A percentile compares a stretch with the other conserved stretches of the same genome.
phyloP scores from a whole-genome alignment of 345 rosid species.

The rapeseed (Brassica napus) region DNA sequence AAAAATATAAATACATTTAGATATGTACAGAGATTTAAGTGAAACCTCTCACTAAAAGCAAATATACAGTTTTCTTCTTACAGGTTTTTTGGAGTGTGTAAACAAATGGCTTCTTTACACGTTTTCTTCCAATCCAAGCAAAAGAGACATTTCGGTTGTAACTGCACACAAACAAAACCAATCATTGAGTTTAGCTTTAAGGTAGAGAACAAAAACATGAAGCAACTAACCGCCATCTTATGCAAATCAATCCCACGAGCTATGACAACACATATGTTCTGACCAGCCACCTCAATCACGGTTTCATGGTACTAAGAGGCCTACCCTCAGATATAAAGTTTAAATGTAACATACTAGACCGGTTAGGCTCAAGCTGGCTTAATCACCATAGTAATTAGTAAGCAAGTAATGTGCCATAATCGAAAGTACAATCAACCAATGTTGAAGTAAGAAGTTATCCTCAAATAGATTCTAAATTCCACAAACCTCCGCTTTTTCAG shows the following conservation, averaged over 20 bases:
- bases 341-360: conserved; percentile 1
- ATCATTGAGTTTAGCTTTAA: conserved; percentile 7
- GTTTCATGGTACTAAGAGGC: neutral
- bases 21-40: conserved; percentile 19
- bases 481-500: neutral
- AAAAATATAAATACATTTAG: neutral
- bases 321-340: neutral
- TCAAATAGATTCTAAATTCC: neutral
- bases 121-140: conserved; percentile 11
- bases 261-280: neutral
- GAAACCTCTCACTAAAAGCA: conserved; percentile 10
- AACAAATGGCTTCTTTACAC: neutral
- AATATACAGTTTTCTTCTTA: conserved; percentile 20
- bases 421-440: neutral
- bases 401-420: neutral
- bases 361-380: neutral
- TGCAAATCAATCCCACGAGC: neutral
- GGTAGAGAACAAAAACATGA: neutral
- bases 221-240: neutral
- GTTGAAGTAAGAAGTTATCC: neutral
- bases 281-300: neutral
- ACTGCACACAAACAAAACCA: conserved; percentile 25
- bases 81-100: neutral
- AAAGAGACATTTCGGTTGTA: neutral
- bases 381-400: neutral